Conservation (phyloP, 495 filamentous ascomycete genomes). For the Lasiosphaeria hispida region DNA sequence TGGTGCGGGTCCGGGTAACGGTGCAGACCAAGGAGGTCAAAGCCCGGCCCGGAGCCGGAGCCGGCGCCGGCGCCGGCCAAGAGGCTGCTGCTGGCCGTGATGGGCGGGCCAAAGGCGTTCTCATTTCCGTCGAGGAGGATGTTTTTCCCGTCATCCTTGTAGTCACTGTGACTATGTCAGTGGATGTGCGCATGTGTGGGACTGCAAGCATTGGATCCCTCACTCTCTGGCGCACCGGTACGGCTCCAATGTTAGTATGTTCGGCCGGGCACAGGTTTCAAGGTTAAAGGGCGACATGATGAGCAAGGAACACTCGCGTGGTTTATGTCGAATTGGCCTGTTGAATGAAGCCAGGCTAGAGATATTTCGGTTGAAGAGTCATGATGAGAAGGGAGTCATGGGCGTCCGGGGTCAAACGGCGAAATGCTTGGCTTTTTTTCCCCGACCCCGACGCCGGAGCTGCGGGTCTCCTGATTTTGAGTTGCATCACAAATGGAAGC, state of each 20-base stretch:
- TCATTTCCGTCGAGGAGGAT: constrained; percentile 97
- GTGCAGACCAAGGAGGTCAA: constrained; percentile 78
- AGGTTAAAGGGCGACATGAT: constrained; percentile 64
- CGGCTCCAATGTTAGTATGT: constrained; percentile 77
- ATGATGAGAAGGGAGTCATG: background rate
- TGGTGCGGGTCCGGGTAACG: constrained; percentile 98
- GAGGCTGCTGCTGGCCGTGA: constrained; percentile 28
- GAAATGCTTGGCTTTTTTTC: background rate
- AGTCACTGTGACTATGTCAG: constrained; percentile 62
- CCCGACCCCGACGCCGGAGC: constrained; percentile 1
- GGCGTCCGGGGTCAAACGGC: background rate
- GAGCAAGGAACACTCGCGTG: background rate
- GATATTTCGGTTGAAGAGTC: background rate
- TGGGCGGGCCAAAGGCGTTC: constrained; percentile 85
- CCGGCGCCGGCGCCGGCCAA: constrained; percentile 18
- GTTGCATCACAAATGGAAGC: background rate
- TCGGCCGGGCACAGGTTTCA: constrained; percentile 75
- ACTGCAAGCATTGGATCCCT: constrained; percentile 20
- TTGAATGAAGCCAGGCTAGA: background rate
- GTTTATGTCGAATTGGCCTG: background rate
- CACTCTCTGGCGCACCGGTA: constrained; percentile 85
- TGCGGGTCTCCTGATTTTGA: background rate
- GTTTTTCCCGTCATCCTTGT: constrained; percentile 97
- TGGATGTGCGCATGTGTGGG: no score
- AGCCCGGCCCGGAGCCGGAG: constrained; percentile 36